A percentile compares a stretch with the other conserved stretches of the same genome.
These are phyloP conservation scores for Grosmannia clavigera DNA, from an alignment of 2,329 filamentous ascomycete species.

Conservation along the genomic window DNA sequence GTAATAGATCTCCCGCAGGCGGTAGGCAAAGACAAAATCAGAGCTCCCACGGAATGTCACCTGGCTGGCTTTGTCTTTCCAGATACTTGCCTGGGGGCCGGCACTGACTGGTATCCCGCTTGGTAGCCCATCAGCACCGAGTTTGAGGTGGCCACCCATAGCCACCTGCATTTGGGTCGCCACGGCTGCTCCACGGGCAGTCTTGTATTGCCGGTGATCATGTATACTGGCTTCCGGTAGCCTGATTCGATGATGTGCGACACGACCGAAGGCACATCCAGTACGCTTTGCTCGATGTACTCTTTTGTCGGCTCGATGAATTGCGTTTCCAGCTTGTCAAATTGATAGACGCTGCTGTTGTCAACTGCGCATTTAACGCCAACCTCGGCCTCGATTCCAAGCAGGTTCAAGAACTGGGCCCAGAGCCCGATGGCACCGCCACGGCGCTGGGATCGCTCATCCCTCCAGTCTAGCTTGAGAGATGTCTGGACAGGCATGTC, in stretches of 20 bases:
- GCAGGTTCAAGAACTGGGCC: not conserved
- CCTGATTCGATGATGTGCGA: not conserved
- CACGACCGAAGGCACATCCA: not conserved
- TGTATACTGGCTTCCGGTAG: not conserved
- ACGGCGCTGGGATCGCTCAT: not conserved
- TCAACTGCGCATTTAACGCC: not conserved
- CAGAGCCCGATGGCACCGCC: not conserved
- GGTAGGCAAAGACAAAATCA: not conserved
- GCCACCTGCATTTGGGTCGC: not conserved
- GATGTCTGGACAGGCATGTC: not conserved
- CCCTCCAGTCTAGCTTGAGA: not conserved
- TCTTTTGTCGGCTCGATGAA: not conserved
- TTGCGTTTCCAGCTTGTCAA: not conserved
- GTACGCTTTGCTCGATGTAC: not conserved
- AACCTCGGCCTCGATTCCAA: not conserved
- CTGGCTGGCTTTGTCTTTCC: not conserved
- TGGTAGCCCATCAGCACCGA: not conserved
- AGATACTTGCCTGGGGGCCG: not conserved
- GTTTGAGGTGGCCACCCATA: not conserved
- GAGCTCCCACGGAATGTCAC: not conserved
- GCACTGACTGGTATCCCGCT: not conserved
- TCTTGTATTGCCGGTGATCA: not conserved
- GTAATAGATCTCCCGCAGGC: not conserved
- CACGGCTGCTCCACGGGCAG: not conserved
- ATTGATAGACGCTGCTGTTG: not conserved